Conservation (phyloP, 331 rosid genomes). For the Arachis monticola region DNA sequence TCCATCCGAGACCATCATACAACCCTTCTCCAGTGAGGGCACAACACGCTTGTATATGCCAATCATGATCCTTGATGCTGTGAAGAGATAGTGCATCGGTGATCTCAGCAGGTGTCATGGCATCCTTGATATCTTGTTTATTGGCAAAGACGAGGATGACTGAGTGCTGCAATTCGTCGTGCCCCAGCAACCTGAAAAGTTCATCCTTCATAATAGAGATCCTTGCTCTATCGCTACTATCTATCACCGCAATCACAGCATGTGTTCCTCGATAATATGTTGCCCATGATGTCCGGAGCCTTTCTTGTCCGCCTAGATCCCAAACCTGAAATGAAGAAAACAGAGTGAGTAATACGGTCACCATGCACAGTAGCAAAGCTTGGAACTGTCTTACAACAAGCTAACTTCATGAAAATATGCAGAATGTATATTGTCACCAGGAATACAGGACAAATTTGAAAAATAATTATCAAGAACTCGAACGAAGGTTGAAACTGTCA, state of each 20-base stretch:
- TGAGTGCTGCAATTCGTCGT: constrained; percentile 86
- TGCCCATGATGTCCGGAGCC: constrained; percentile 98
- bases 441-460: not conserved
- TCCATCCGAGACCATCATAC: constrained; percentile 98
- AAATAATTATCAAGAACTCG: not conserved
- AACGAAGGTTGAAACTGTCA: not conserved
- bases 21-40: constrained; percentile 97
- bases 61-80: constrained; percentile 98
- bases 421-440: too few species aligned
- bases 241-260: constrained; percentile 89
- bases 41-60: constrained; percentile 98
- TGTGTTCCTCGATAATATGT: constrained; percentile 98
- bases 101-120: constrained; percentile 98
- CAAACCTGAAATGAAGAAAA: constrained; percentile 65
- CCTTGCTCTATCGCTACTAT: constrained; percentile 94
- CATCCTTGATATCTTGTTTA: constrained; percentile 98
- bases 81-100: constrained; percentile 92
- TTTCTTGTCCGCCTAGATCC: constrained; percentile 99
- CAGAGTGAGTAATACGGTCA: not conserved
- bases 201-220: constrained; percentile 90
- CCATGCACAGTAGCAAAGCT: not conserved
- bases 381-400: not conserved
- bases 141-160: constrained; percentile 90
- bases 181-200: constrained; percentile 92
- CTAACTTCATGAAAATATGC: too few species aligned